Base-by-base conservation (phyloP, 768 basidiomycete genomes). In the Tylopilus balloui region DNA sequence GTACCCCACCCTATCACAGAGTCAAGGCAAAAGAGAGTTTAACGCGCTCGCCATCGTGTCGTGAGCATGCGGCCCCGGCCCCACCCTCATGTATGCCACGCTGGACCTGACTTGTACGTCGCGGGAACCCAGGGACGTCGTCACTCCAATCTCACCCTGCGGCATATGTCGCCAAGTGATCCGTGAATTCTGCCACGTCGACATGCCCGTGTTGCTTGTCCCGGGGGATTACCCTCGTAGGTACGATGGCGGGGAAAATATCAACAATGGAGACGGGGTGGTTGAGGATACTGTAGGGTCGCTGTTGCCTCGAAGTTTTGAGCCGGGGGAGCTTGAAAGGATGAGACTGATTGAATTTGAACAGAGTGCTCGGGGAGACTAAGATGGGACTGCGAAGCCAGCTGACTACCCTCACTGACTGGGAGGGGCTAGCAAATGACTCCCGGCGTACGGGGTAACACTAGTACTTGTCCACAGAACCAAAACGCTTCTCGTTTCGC, bases 91-190 rank as follows among this genome's bases (percentile, higher is more conserved):
- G 9, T n/a, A 14, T 13, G 25, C 41, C 15, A 6, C 24, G 3
- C 39, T 24, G 23, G 27, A n/a, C 21, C 11, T 17, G 6, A 5
- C 60, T 34, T 8, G n/a, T 9, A 17, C 4, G 4, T 34, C 10
- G n/a, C 10, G 31, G n/a, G 34, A 6, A n/a, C 3, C n/a, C 7
- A 93, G 90, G 17, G 86, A 95, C 57, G 82, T 94, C 12, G 59
- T 78, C 0, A 65, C 75, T 1, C 69, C 90, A 0, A 75, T 87
- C 39, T 88, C 92, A 0, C 94, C 94, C 0, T 98, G 95, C 61
- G 95, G 95, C 7, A 81, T 95, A 44, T 98, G 95, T 59, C 85
- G 93, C 8, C 94, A 96, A 64, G 79, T 95, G 39, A 78, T 91
- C 44, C 80, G 86, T 47, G 91, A 95, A 62, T 94, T 95, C 60